phyloP scores from a whole-genome alignment of 2,329 filamentous ascomycete genomes.

The Fusarium austroafricanum region DNA sequence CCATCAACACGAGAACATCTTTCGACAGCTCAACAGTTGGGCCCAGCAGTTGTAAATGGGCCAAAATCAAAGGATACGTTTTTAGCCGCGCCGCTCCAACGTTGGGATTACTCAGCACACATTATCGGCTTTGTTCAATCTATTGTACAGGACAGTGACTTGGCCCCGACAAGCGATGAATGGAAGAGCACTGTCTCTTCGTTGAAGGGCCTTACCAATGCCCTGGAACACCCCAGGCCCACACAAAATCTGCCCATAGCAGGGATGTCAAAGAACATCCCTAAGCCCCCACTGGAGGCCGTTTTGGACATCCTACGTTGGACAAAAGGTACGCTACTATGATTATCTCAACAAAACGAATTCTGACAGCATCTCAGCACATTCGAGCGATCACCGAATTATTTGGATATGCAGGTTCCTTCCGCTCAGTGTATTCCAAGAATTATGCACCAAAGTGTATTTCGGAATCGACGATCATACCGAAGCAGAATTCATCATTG shows the following conservation, averaged over 20 bases:
- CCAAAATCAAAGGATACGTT: fast-evolving
- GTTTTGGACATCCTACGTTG: slow-evolving; percentile 47
- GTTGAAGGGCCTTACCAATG: slow-evolving; percentile 6
- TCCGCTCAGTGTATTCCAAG: slow-evolving; percentile 47
- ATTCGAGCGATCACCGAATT: slow-evolving; percentile 43
- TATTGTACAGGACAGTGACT: slow-evolving; percentile 6
- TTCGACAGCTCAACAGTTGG: no score
- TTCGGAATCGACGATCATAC: slow-evolving; percentile 51
- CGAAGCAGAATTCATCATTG: slow-evolving; percentile 50
- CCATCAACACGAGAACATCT: background rate
- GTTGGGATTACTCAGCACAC: slow-evolving; percentile 51
- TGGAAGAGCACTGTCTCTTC: slow-evolving; percentile 16
- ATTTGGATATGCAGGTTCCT: slow-evolving; percentile 50
- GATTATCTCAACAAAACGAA: fast-evolving
- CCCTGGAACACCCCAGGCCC: background rate
- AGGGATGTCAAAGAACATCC: background rate
- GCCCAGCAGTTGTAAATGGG: fast-evolving
- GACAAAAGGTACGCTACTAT: slow-evolving; percentile 45
- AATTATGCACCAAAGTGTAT: slow-evolving; percentile 51
- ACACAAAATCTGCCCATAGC: background rate
- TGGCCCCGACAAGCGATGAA: background rate
- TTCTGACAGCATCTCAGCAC: slow-evolving; percentile 32
- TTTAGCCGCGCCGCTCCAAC: background rate
- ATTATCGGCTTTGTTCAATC: slow-evolving; percentile 51
- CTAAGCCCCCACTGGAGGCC: slow-evolving; percentile 47